phyloP scores from a whole-genome alignment of 2,329 filamentous ascomycete genomes.

The Cadophora sp. region DNA sequence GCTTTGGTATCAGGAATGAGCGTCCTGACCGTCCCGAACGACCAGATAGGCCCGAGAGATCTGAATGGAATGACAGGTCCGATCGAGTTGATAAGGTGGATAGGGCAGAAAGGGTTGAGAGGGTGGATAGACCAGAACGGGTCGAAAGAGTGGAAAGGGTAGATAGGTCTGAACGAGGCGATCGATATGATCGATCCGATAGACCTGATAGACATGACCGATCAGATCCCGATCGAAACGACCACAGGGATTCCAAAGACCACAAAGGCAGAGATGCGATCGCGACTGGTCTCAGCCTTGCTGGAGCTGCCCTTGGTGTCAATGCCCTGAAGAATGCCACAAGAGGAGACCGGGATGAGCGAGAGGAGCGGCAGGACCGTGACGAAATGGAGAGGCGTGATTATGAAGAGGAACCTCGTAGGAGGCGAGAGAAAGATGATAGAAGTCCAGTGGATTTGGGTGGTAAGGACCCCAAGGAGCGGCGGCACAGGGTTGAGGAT shows the following conservation, averaged over 20 bases:
- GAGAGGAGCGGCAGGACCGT: slow-evolving; percentile 40
- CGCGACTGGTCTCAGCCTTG: slow-evolving; percentile 44
- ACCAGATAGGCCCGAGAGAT: slow-evolving; percentile 31
- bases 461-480: slow-evolving; percentile 38
- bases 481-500: slow-evolving; percentile 36
- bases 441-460: slow-evolving; percentile 35
- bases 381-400: slow-evolving; percentile 38
- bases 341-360: slow-evolving; percentile 37
- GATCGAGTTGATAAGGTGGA: slow-evolving; percentile 27
- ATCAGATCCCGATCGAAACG: slow-evolving; percentile 21
- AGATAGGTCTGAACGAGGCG: slow-evolving; percentile 20
- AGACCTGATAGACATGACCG: slow-evolving; percentile 29
- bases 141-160: slow-evolving; percentile 23
- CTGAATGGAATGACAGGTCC: slow-evolving; percentile 8
- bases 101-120: slow-evolving; percentile 12
- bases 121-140: no score
- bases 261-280: slow-evolving; percentile 42
- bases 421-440: slow-evolving; percentile 38
- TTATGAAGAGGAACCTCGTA: slow-evolving; percentile 41
- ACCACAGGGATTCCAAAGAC: slow-evolving; percentile 37
- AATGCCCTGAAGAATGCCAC: slow-evolving; percentile 41
- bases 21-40: slow-evolving; percentile 24
- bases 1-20: slow-evolving; percentile 37
- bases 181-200: slow-evolving; percentile 25
- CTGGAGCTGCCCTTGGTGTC: slow-evolving; percentile 44